Evolutionary conservation across 441 rosid species (phyloP), one percentile per base, ranked within the genome.

Genomic region (Cnidoscolus chayamansa): DNA sequence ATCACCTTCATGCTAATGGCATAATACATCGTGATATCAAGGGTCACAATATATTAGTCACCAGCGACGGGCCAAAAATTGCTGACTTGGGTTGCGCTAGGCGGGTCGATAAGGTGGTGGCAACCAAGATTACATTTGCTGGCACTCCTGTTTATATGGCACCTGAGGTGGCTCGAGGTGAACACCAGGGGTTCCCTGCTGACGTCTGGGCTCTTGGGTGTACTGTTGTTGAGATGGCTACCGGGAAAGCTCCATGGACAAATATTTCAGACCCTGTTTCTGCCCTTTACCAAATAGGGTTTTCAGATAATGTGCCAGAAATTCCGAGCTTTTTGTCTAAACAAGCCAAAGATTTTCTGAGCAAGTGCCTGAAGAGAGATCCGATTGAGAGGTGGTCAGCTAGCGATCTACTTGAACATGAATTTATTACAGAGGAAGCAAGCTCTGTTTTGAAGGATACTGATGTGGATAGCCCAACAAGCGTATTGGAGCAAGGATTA

Each of bases 161-260:
- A 13, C 96, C 97, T n/a, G 97, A 90, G 82, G 91, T 79, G 84
- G 94, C 93, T 65, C 92, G 94, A 19, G 91, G 89, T 0, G 88
- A 85, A 7, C 72, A 74, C 10, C 98, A 89, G 68, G 84, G 86
- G 40, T 84, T 71, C 70, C 69, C 90, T 12, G 82, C 91, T 43
- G 96, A 90, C 67, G 77, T 90, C 45, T 90, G 98, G 96, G 88
- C 93, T n/a, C 83, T 90, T 7, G 98, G 94, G 9, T 89, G 92
- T 49, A 78, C 90, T 0, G 74, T 86, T 9, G 50, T 87, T 4
- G 87, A 89, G 83, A 89, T 92, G 90, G 89, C 78, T 2, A 86
- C 93, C 0, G 98, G 96, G 30, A 60, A 51, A 56, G 69, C 80
- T 1, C 90, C 92, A 4, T 88, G 94, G 92, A 30, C 61, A 15